Base-by-base conservation (phyloP, 2,329 filamentous ascomycete species). In the Pleoardoris graminearum region DNA sequence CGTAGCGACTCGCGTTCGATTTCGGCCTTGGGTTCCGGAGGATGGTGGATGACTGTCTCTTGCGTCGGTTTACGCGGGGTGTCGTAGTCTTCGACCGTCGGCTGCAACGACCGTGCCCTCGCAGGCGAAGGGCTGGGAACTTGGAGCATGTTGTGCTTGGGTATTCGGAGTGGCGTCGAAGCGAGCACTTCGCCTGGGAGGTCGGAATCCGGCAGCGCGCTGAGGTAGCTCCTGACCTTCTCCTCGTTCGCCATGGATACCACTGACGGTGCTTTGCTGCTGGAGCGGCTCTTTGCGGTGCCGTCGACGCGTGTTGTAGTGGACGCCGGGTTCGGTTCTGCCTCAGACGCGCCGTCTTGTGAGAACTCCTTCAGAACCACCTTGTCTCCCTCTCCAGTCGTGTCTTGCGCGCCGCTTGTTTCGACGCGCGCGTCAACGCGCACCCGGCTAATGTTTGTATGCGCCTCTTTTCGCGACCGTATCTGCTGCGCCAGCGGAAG, bases 161-260 rank as follows among this genome's bases (percentile, higher is more conserved):
- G 58, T 6, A 57, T 39, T 46, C 61, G 64, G 32, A 66, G 49
- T 10, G 69, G 66, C 8, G 67, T 69, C 10, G 65, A 65, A 0
- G 60, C 57, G 17, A 65, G 54, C 0, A 62, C 63, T 39, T 62
- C 60, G 22, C 64, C 66, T 57, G 27, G 49, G 6, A 70, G 58
- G 27, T 71, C 69, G 1, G 68, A 65, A 48, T 73, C 70, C 33
- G 69, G 69, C 33, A 72, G 55, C n/a, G 69, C 69, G 52, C 68
- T 70, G 42, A 73, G 62, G 51, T 72, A 73, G 48, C 68, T 71
- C 39, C 69, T 63, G 17, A 72, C 70, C 50, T 72, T 73, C 55
- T 73, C 70, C 1, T 72, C 67, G 25, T 73, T 67, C 54, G 68
- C 66, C 68, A 73, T 72, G 10, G 70, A 72, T 19, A 55, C 57